Evolutionary conservation across 2,329 filamentous ascomycete genomes (phyloP).

Genomic region (Akanthomyces uredinophilus): DNA sequence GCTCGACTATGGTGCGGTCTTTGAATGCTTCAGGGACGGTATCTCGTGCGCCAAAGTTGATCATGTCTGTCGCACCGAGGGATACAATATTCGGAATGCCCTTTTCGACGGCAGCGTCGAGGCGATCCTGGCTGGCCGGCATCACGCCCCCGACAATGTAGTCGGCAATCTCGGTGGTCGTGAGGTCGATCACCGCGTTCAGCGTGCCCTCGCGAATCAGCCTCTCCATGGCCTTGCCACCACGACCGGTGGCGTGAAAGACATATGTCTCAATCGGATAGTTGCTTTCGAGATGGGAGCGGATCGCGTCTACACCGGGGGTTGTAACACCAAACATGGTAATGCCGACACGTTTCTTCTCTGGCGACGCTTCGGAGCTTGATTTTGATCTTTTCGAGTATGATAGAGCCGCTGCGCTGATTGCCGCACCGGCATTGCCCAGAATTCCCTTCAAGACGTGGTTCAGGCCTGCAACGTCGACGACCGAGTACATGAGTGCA

Average conservation of each 20-base stretch:
- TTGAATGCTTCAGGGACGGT: slow-evolving; percentile 53
- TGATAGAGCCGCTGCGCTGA: slow-evolving; percentile 51
- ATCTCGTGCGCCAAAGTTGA: slow-evolving; percentile 55
- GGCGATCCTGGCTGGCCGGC: slow-evolving; percentile 50
- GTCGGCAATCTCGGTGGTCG: slow-evolving; percentile 65
- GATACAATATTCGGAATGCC: slow-evolving; percentile 52
- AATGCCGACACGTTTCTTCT: slow-evolving; percentile 52
- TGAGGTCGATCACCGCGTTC: slow-evolving; percentile 65
- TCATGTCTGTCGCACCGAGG: slow-evolving; percentile 54
- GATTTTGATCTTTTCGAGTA: slow-evolving; percentile 27
- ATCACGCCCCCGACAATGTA: slow-evolving; percentile 58
- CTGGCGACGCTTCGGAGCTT: not conserved
- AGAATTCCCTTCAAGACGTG: slow-evolving; percentile 52
- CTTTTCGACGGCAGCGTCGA: slow-evolving; percentile 51
- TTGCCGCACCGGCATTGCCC: slow-evolving; percentile 57
- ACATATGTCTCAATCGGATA: slow-evolving; percentile 53
- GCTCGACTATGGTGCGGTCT: slow-evolving; percentile 50
- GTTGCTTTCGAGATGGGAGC: slow-evolving; percentile 41
- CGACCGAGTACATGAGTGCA: slow-evolving; percentile 65
- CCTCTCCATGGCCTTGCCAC: slow-evolving; percentile 64
- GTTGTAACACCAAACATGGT: slow-evolving; percentile 76
- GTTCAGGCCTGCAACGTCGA: slow-evolving; percentile 65
- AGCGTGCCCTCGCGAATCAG: slow-evolving; percentile 52
- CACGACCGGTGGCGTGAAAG: slow-evolving; percentile 66
- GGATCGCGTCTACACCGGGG: slow-evolving; percentile 53